Evolutionary conservation across 495 filamentous ascomycete genomes (phyloP), one percentile per base, ranked within the genome.

Genomic region (Trichocladium antarcticum): DNA sequence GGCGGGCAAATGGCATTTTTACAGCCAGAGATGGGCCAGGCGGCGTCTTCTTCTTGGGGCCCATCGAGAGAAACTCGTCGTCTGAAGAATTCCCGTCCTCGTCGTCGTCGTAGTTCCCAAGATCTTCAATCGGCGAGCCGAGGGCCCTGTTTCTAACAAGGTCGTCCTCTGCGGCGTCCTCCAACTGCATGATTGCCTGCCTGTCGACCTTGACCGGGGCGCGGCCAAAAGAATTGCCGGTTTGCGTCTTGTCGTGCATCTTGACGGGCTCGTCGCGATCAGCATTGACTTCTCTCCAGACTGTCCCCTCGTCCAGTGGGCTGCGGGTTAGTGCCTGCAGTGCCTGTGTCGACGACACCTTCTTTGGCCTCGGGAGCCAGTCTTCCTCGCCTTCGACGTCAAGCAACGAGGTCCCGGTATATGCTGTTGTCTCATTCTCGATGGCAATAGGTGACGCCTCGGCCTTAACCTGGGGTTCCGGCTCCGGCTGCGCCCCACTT

Each of bases 291-390:
- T 64, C 61, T 35, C 65, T 69, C 69, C 69, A 73, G 17, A 59
- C 60, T 1, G 64, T 65, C 17, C 65, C 66, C 24, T 64, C 67
- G 43, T 72, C 70, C 8, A 66, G 58, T n/a, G 70, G 69, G 21
- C 47, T 68, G 29, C 66, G 64, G 20, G 68, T 60, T 32, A 73
- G 61, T 12, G 65, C 69, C 32, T 64, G 70, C 20, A 73, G 47
- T 5, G 64, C 63, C 45, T 73, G 69, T 44, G 70, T 72, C 2
- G 70, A 71, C 7, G 69, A 69, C 22, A 72, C 63, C 51, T 72
- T 73, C 49, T 64, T 71, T 0, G 68, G 67, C 45, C 55, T 54
- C 9, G 69, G 69, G 17, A 67, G 58, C 32, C 50, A 62, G 42
- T 68, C 67, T 43, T 68, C 68, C 42, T 72, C 55, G 36, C 68